Base-by-base conservation (phyloP, 2,329 filamentous ascomycete genomes). In the Penicillium sp. region DNA sequence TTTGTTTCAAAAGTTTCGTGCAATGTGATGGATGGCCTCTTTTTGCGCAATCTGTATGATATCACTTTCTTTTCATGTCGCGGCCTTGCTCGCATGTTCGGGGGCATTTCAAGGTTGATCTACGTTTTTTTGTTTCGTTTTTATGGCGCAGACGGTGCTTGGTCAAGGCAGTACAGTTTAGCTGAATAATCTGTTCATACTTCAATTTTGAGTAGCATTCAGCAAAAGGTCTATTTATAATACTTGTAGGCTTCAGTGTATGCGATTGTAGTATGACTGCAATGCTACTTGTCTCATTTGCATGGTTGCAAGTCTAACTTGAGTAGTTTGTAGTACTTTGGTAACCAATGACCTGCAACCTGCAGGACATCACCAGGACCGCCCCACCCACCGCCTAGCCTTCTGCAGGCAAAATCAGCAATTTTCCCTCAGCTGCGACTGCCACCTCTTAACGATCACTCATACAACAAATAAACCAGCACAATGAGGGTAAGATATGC, bases 11-110 rank as follows among this genome's bases (percentile, higher is more conserved):
- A 69, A 73, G 63, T 65, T 52, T 69, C 65, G 55, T 61, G 67
- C 64, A 64, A 64, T 59, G 64, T 67, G 65, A 62, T 63, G 56
- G 62, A 62, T 63, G 51, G 58, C 49, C 31, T 40, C 31, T 52
- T 46, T 65, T 57, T 60, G 65, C 61, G 61, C 55, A 40, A 75
- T 68, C 66, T 77, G 74, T 76, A 76, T 75, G 73, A 76, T 77
- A 75, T 74, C 70, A 73, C 67, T 63, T 66, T 59, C 50, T 63
- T 62, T 64, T 57, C 61, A 50, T 65, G 63, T 56, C 59, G 63
- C 62, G 58, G 54, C 49, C 60, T 59, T 60, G 61, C 63, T 64
- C 61, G 63, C 60, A 64, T 63, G 48, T 62, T 64, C 57, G 48
- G 56, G 62, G 58, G 60, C 58, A 62, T 65, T 57, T 63, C 26